phyloP scores from a whole-genome alignment of 148 eudicot genomes.

The Chenopodium suecicum region DNA sequence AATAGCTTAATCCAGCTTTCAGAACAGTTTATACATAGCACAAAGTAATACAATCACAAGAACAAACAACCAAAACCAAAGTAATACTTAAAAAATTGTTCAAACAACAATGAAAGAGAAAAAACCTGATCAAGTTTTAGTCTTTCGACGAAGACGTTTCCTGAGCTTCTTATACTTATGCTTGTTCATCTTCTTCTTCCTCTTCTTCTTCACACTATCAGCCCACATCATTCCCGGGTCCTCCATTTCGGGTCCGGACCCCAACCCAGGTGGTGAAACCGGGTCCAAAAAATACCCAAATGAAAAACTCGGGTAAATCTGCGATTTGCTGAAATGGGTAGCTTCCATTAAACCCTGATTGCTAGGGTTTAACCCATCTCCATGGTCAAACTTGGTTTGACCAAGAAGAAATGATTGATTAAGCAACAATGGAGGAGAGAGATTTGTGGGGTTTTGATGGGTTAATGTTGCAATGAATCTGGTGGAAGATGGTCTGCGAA shows the following conservation, averaged over 20 bases:
- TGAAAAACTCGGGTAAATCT: constrained; percentile 48
- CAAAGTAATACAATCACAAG: background rate
- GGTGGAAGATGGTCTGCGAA: constrained; percentile 21
- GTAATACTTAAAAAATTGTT: background rate
- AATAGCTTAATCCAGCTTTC: background rate
- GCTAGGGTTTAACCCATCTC: constrained; percentile 23
- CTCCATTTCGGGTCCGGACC: constrained; percentile 22
- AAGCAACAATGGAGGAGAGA: constrained; percentile 24
- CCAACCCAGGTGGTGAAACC: constrained; percentile 27
- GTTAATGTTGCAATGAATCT: constrained; percentile 27
- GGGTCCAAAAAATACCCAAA: constrained; percentile 42
- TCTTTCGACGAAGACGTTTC: constrained; percentile 51
- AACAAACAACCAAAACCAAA: background rate
- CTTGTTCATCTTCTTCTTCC: constrained; percentile 66
- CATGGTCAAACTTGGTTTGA: constrained; percentile 25
- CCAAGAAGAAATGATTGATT: constrained; percentile 14
- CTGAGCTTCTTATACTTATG: constrained; percentile 55
- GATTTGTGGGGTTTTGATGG: constrained; percentile 19
- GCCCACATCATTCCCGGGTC: constrained; percentile 44
- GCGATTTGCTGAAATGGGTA: constrained; percentile 20
- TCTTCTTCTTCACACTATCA: constrained; percentile 68
- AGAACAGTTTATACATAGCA: background rate
- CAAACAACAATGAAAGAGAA: background rate
- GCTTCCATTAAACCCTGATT: constrained; percentile 25
- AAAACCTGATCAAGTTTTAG: constrained; percentile 36